Base-by-base conservation (phyloP, 345 rosid species). In the Anacardium occidentale region DNA sequence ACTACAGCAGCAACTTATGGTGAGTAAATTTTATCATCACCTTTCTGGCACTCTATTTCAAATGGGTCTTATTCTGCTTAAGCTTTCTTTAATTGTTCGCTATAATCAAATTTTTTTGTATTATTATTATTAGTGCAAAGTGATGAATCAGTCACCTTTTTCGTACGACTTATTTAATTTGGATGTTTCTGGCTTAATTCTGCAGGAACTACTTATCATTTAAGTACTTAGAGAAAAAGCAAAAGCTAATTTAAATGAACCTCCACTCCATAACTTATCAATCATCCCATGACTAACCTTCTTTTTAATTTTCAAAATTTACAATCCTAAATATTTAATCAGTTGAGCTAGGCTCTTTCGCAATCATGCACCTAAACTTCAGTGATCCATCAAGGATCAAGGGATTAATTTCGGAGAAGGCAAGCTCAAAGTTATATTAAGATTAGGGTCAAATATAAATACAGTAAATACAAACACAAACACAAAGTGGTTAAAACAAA, bases 1-100 rank as follows among this genome's bases (percentile, higher is more conserved):
- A 90, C 89, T 2, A 88, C 92, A 0, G 90, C 85, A 29, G 84
- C 83, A 37, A 77, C 22, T 77, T 88, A 81, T 51, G 92, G 91
- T 87, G 56, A 76, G 85, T 67, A 3, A 2, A 25, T 37, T 71
- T 56, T 45, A 9, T 21, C 8, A 42, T 14, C 29, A 15, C 42
- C 18, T 14, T 15, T 18, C 4, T 34, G 3, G 47, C 70, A 55
- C 24, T 20, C 18, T 37, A 44, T 21, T 32, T 5, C 10, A 12
- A 53, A 20, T 53, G 20, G 24, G 25, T 62, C 24, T 4, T 29
- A 3, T 1, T 40, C 1, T n/a, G 26, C 18, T 29, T 9, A 3
- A 50, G 58, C 70, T 50, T 14, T 47, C 15, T 47, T 47, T 12
- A 11, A 47, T 2, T 37, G 51, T 47, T 14, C 12, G 12, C 11